These are phyloP conservation scores for Pezicula rhizophila DNA, from an alignment of 2,329 filamentous ascomycete species.

Conservation along the genomic window DNA sequence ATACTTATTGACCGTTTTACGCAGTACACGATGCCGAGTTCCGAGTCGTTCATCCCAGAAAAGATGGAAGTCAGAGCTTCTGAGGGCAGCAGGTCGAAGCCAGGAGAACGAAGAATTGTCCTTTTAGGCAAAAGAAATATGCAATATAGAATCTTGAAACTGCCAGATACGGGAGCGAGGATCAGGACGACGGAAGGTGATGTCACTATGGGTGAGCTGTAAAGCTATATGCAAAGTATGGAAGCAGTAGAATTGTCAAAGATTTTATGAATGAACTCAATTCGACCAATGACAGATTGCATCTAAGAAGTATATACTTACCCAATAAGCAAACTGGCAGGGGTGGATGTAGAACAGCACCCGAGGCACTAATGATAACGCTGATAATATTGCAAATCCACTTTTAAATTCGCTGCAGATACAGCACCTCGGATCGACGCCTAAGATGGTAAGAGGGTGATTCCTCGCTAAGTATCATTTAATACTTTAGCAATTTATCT, in stretches of 20 bases:
- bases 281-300: too few species aligned
- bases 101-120: constrained; percentile 16
- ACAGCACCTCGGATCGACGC: too few species aligned
- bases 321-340: too few species aligned
- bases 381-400: too few species aligned
- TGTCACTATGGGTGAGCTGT: constrained; percentile 14
- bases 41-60: constrained; percentile 16
- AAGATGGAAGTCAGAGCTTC: constrained; percentile 18
- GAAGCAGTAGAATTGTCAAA: neutral
- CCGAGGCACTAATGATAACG: too few species aligned
- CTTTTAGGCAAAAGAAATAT: constrained; percentile 19
- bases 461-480: too few species aligned
- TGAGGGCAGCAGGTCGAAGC: constrained; percentile 2
- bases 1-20: constrained; percentile 13
- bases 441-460: too few species aligned
- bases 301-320: too few species aligned
- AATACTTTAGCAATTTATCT: too few species aligned
- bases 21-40: constrained; percentile 9
- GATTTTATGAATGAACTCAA: too few species aligned
- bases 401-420: too few species aligned
- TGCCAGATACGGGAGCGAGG: neutral
- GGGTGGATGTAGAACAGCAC: too few species aligned
- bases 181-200: constrained; percentile 11
- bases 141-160: constrained; percentile 23
- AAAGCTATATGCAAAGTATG: neutral